Base-by-base conservation (phyloP, 805 yeast genomes). In the Metschnikowia noctiluminum region DNA sequence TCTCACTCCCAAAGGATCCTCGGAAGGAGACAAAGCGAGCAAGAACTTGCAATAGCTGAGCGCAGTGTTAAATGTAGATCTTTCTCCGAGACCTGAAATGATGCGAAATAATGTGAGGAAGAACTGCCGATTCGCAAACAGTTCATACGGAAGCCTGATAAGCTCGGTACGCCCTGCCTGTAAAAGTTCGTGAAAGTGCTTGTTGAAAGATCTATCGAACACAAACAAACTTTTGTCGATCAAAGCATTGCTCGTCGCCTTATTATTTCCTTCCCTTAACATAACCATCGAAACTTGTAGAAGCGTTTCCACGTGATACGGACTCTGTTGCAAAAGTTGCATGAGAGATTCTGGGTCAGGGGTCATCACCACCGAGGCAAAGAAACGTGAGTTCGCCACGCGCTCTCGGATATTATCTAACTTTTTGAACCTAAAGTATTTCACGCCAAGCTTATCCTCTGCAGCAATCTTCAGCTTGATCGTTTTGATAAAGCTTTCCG, bases 1-100 rank as follows among this genome's bases (percentile, higher is more conserved):
- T 53, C 96, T 76, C 11, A 85, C 89, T 21, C 96, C 96, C 45
- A 84, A 70, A 1, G 96, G 96, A 69, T 90, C 96, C 48, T 85
- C 87, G 2, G 82, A 76, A 1, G 96, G 96, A 34, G 80, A 73
- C 30, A 90, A 68, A 2, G 90, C 79, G 53, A 87, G 70, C 42
- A 89, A 69, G 6, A 84, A 71, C 62, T 87, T 89, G 57, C 87
- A 79, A 70, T 84, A 89, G 38, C 81, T 80, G 38, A 87, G 76
- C 0, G 96, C 96, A 0, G 96, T 89, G 49, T 69, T 77, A 59
- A 79, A 82, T 1, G 92, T 87, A 4, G 95, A 87, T 59, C 88
- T 79, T 57, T 86, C 89, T 1, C 89, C 86, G 37, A 90, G 68
- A 1, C 80, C 80, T 11, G 78, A 74, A 48, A 89, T 80, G 59